Evolutionary conservation across 345 rosid species (phyloP).

Genomic region (Microcos paniculata): DNA sequence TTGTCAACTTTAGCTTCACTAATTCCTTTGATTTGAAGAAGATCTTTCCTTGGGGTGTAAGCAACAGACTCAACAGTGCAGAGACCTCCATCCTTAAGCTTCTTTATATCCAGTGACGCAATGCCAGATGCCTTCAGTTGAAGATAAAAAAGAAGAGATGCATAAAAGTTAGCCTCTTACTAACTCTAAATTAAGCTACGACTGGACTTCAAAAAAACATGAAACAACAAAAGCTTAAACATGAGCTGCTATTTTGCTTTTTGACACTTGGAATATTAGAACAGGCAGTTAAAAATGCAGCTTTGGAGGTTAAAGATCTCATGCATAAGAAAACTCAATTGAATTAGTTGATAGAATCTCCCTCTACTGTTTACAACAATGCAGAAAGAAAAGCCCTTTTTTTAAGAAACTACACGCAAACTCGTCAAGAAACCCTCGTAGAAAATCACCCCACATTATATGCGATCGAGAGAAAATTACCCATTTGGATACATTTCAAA

Average conservation of each 20-base stretch:
- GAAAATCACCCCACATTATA: background rate
- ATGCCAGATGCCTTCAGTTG: conserved; percentile 67
- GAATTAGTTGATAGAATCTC: background rate
- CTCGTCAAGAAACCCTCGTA: background rate
- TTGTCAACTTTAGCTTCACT: conserved; percentile 98
- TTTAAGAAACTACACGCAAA: background rate
- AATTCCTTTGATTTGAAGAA: conserved; percentile 74
- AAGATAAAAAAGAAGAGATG: background rate
- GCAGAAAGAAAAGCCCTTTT: background rate
- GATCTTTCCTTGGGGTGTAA: conserved; percentile 92
- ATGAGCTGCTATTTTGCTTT: background rate
- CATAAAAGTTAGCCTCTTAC: no score
- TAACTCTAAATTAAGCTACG: background rate
- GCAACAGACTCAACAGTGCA: conserved; percentile 94
- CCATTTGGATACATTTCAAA: background rate
- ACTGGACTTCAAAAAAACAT: background rate
- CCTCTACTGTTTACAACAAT: background rate
- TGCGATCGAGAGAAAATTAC: background rate
- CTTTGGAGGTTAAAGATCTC: no score
- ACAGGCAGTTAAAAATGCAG: no score
- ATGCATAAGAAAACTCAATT: background rate
- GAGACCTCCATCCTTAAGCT: conserved; percentile 91
- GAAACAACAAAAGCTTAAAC: no score
- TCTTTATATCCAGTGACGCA: conserved; percentile 83
- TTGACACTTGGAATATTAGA: no score